Conservation (phyloP, 768 basidiomycete genomes). For the Tulasnella sp. region DNA sequence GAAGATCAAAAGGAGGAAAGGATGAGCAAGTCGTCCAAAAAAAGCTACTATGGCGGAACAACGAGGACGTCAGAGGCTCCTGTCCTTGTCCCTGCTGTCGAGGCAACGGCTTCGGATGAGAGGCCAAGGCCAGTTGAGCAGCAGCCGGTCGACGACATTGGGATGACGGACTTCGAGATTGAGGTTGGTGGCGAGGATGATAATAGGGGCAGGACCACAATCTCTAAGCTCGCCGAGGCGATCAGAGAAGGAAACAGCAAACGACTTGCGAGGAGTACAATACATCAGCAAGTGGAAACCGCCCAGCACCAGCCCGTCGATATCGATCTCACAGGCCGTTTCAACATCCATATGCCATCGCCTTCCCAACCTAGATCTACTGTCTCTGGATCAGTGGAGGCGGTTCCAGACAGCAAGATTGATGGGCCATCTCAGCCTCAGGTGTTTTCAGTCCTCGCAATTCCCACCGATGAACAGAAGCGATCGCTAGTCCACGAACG, state of each 20-base stretch:
- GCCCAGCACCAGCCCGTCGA: neutral
- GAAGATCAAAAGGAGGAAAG: neutral
- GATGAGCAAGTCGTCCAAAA: conserved; percentile 8
- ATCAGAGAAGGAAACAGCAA: neutral
- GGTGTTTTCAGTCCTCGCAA: neutral
- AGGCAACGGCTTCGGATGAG: neutral
- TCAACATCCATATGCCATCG: conserved; percentile 7
- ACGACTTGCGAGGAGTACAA: neutral
- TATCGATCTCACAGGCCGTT: conserved; percentile 5
- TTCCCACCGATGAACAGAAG: neutral
- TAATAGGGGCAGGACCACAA: neutral
- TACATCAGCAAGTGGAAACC: neutral
- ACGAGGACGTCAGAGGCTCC: neutral
- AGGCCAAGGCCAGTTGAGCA: too few relatives aligned
- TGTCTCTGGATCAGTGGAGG: neutral
- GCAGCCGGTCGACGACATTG: neutral
- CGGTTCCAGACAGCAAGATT: neutral
- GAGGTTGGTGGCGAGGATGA: conserved; percentile 2
- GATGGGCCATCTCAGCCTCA: neutral
- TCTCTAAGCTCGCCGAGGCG: conserved; percentile 4
- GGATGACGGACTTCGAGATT: neutral
- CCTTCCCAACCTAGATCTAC: neutral
- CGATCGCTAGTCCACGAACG: neutral
- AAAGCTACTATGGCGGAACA: neutral
- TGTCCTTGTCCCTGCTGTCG: too few relatives aligned